These are phyloP conservation scores for Cryptococcus deneoformans DNA, from an alignment of 1,284 basidiomycete species.

Conservation along the genomic window DNA sequence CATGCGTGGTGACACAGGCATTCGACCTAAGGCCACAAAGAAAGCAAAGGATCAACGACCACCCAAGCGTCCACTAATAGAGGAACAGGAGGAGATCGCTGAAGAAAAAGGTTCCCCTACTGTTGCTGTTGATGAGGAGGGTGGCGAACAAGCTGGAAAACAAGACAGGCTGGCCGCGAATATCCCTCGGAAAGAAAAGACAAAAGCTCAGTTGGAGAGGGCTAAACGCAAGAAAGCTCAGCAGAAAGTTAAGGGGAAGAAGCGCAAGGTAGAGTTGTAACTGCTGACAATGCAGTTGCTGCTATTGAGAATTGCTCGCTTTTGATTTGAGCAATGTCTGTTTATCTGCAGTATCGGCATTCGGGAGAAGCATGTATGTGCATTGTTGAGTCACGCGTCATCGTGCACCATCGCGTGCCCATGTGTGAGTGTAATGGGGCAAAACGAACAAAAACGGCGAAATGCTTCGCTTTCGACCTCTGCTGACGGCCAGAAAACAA, in stretches of 20 bases:
- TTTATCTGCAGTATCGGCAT: too few species aligned
- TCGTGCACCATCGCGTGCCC: too few species aligned
- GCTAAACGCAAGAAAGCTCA: constrained; percentile 38
- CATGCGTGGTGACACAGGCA: constrained; percentile 18
- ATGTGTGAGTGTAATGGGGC: too few species aligned
- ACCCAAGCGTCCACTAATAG: neutral
- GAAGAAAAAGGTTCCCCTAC: too few species aligned
- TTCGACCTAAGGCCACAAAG: constrained; percentile 5
- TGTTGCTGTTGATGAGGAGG: neutral
- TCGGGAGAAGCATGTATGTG: too few species aligned
- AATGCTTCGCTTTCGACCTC: too few species aligned
- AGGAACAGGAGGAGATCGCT: neutral
- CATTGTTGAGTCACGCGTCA: too few species aligned
- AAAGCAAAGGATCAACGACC: neutral
- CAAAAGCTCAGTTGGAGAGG: constrained; percentile 37
- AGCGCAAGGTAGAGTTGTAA: constrained; percentile 15
- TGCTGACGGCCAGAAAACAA: too few species aligned
- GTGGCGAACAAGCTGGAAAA: constrained; percentile 1
- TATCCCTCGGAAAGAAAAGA: constrained; percentile 16
- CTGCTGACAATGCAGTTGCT: neutral
- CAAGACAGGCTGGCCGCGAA: neutral
- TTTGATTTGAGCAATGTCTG: too few species aligned
- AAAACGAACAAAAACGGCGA: too few species aligned
- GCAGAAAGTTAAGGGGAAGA: constrained; percentile 29
- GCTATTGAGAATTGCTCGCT: too few species aligned